Conservation (phyloP, 805 yeast genomes). For the Metschnikowia similis region DNA sequence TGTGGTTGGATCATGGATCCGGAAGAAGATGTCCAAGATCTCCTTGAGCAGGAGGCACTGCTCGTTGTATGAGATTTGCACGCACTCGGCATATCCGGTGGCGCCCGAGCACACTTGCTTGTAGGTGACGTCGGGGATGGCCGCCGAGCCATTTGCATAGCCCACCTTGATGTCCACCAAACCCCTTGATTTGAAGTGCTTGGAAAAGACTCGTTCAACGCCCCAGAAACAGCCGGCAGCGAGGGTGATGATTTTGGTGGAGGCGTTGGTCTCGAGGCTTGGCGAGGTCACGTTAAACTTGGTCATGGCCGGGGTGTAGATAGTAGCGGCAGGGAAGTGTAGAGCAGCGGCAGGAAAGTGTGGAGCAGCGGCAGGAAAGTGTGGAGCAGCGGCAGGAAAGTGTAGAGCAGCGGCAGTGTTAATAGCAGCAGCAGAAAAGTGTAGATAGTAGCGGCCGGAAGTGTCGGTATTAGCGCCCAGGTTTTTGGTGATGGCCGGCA, state of each 20-base stretch:
- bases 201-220: slow-evolving; percentile 76
- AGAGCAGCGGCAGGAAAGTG: too few relatives aligned
- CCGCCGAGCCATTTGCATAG: slow-evolving; percentile 78
- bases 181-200: slow-evolving; percentile 61
- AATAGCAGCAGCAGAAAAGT: too few relatives aligned
- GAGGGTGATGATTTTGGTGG: slow-evolving; percentile 35
- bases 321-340: too few relatives aligned
- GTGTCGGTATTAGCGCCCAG: background rate
- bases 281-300: slow-evolving; percentile 25
- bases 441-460: too few relatives aligned
- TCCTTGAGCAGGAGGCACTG: slow-evolving; percentile 51
- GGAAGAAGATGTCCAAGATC: slow-evolving; percentile 76
- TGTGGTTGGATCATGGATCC: slow-evolving; percentile 93
- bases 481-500: background rate
- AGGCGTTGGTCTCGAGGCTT: slow-evolving; percentile 29
- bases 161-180: slow-evolving; percentile 81
- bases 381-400: too few relatives aligned
- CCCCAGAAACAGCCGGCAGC: slow-evolving; percentile 84
- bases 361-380: too few relatives aligned
- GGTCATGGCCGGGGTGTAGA: background rate
- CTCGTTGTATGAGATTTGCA: slow-evolving; percentile 84
- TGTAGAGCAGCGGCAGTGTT: too few relatives aligned
- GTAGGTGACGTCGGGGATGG: slow-evolving; percentile 42
- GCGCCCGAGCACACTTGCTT: slow-evolving; percentile 68
- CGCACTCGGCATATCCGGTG: slow-evolving; percentile 77